A percentile compares a stretch with the other conserved stretches of the same genome.
Conservation (phyloP, 257 asterid genomes). For the Rubia yunnanensis region DNA sequence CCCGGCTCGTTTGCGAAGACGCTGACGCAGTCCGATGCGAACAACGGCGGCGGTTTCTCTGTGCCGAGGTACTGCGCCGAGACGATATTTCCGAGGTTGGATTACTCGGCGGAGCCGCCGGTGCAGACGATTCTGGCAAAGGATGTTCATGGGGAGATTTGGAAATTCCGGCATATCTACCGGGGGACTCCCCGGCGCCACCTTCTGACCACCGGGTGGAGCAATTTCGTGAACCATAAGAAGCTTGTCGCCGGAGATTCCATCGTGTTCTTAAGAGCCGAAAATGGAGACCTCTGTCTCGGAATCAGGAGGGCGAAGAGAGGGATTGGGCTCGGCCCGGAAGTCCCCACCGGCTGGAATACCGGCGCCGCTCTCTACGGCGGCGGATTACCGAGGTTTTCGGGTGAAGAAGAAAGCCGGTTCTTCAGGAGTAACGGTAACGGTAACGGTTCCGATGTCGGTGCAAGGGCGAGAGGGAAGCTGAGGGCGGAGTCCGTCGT, state of each 20-base stretch:
- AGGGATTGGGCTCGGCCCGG: slow-evolving; percentile 42
- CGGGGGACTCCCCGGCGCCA: slow-evolving; percentile 79
- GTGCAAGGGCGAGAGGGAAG: slow-evolving; percentile 31
- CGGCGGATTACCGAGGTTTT: slow-evolving; percentile 28
- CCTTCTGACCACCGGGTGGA: slow-evolving; percentile 75
- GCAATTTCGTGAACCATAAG: slow-evolving; percentile 72
- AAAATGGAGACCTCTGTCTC: slow-evolving; percentile 63
- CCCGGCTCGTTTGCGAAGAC: slow-evolving; percentile 68
- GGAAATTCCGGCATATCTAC: slow-evolving; percentile 75
- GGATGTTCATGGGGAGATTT: slow-evolving; percentile 62
- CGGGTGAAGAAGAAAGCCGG: slow-evolving; percentile 28
- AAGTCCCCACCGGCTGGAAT: slow-evolving; percentile 53
- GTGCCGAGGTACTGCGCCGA: slow-evolving; percentile 82
- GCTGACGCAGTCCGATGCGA: slow-evolving; percentile 74
- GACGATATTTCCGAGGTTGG: slow-evolving; percentile 68
- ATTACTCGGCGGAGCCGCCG: slow-evolving; percentile 75
- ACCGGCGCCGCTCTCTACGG: slow-evolving; percentile 31
- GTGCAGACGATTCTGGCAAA: slow-evolving; percentile 63
- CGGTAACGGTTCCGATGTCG: slow-evolving; percentile 21
- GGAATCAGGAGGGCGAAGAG: slow-evolving; percentile 72
- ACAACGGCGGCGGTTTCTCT: slow-evolving; percentile 80
- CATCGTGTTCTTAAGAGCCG: slow-evolving; percentile 59
- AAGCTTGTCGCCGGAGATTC: slow-evolving; percentile 83
- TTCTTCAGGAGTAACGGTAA: slow-evolving; percentile 22
- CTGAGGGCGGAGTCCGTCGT: slow-evolving; percentile 42